These are phyloP conservation scores for Taiozyma sp. DNA, from an alignment of 1,139 yeast genomes.

Conservation along the genomic window DNA sequence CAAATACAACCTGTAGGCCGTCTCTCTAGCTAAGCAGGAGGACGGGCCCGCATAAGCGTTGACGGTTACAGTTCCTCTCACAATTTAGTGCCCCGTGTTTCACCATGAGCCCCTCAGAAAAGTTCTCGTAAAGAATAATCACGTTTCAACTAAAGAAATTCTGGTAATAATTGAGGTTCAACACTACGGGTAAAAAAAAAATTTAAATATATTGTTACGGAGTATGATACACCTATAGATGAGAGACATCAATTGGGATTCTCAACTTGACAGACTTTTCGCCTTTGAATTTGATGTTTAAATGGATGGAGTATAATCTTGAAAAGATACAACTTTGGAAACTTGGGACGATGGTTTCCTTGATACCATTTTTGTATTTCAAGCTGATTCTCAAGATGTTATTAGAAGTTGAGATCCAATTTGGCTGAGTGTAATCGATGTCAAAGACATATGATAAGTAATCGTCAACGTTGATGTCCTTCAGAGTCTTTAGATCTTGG, in stretches of 20 bases:
- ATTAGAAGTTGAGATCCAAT: background rate
- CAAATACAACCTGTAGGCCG: too few species aligned
- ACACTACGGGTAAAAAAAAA: too few species aligned
- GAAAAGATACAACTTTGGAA: slow-evolving; percentile 54
- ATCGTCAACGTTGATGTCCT: slow-evolving; percentile 12
- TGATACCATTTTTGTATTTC: slow-evolving; percentile 25
- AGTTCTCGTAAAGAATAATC: too few species aligned
- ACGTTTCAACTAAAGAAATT: too few species aligned
- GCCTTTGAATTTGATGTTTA: slow-evolving; percentile 28
- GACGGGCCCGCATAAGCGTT: too few species aligned
- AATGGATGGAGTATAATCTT: slow-evolving; percentile 41
- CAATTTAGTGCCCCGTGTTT: too few species aligned
- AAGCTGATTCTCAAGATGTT: slow-evolving; percentile 23
- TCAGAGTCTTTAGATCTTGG: slow-evolving; percentile 19
- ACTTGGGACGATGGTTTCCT: slow-evolving; percentile 47
- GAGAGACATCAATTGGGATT: slow-evolving; percentile 26
- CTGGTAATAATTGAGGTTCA: too few species aligned
- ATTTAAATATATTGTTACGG: too few species aligned
- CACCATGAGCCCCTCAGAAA: too few species aligned
- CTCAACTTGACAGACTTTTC: slow-evolving; percentile 25
- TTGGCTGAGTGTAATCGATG: background rate
- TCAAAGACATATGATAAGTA: slow-evolving; percentile 9
- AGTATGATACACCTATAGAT: background rate
- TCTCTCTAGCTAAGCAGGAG: too few species aligned
- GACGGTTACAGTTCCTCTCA: too few species aligned